Percentiles rank a stretch among this genome's conserved stretches.
phyloP scores from a whole-genome alignment of 495 filamentous ascomycete species.

The Tetracladium setigerum region DNA sequence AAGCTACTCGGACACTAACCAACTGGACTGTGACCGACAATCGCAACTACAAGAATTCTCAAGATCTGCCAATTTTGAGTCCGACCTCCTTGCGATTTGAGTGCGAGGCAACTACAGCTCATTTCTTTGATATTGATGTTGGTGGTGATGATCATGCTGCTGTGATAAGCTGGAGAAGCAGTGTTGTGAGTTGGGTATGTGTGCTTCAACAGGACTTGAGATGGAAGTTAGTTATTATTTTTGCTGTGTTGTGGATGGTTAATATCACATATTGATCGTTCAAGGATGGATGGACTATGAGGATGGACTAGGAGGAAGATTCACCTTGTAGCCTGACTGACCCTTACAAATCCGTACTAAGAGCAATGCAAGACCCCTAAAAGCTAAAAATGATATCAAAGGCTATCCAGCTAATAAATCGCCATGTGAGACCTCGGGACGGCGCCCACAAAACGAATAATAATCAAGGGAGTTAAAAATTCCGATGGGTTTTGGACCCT shows the following conservation, averaged over 20 bases:
- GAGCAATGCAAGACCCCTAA: too few species aligned
- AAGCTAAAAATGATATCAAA: too few species aligned
- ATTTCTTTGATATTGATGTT: neutral
- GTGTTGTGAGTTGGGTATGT: neutral
- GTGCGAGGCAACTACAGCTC: neutral
- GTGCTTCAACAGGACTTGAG: conserved; percentile 14
- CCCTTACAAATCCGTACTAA: too few species aligned
- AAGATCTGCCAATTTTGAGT: neutral
- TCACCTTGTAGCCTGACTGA: too few species aligned
- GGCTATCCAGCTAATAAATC: too few species aligned
- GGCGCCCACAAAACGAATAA: too few species aligned
- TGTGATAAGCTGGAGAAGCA: conserved; percentile 3
- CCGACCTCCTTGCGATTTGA: neutral
- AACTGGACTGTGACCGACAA: conserved; percentile 31
- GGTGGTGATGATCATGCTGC: conserved; percentile 3
- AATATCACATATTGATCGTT: conserved; percentile 11
- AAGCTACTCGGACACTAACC: conserved; percentile 30
- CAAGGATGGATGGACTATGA: too few species aligned
- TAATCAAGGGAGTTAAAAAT: too few species aligned
- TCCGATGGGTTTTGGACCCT: too few species aligned
- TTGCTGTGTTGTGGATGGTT: conserved; percentile 22
- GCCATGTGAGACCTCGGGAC: too few species aligned
- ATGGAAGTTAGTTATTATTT: conserved; percentile 19
- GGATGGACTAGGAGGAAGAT: too few species aligned
- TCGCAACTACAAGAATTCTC: neutral